Percentiles rank a stretch among this genome's conserved stretches.
These are phyloP conservation scores for Phytophthora citrophthora DNA, from an alignment of 352 stramenopile genomes.

Conservation along the genomic window DNA sequence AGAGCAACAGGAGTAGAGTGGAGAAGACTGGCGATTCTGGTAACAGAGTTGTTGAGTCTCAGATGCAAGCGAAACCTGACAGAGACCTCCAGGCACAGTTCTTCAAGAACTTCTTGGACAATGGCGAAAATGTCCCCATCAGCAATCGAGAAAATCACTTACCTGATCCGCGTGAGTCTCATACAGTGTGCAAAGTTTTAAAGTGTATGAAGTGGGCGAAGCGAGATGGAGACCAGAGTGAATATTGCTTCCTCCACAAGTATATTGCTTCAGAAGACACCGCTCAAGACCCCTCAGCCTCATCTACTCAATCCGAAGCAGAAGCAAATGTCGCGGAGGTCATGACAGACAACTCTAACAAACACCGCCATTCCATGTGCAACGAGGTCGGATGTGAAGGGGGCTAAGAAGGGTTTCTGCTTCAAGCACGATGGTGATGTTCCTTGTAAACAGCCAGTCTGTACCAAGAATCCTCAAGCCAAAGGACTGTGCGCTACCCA, in stretches of 20 bases:
- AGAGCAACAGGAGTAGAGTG: neutral
- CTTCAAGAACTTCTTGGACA: too few species aligned
- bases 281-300: too few species aligned
- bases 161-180: neutral
- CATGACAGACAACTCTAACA: too few species aligned
- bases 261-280: neutral
- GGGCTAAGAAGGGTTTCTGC: neutral
- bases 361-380: too few species aligned
- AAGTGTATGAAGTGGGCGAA: conserved; percentile 1
- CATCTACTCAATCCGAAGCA: too few species aligned
- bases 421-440: too few species aligned
- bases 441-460: too few species aligned
- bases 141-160: too few species aligned
- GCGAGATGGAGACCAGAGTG: neutral
- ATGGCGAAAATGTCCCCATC: neutral
- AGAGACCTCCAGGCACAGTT: neutral
- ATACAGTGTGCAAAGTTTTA: neutral
- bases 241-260: neutral
- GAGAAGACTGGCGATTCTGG: neutral
- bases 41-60: neutral
- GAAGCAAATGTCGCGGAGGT: too few species aligned
- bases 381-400: too few species aligned
- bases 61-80: neutral
- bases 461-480: neutral
- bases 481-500: neutral